Percentiles rank a stretch among this genome's conserved stretches.
These are phyloP conservation scores for Ramaria sp. DNA, from an alignment of 768 basidiomycete species.

Conservation along the genomic window DNA sequence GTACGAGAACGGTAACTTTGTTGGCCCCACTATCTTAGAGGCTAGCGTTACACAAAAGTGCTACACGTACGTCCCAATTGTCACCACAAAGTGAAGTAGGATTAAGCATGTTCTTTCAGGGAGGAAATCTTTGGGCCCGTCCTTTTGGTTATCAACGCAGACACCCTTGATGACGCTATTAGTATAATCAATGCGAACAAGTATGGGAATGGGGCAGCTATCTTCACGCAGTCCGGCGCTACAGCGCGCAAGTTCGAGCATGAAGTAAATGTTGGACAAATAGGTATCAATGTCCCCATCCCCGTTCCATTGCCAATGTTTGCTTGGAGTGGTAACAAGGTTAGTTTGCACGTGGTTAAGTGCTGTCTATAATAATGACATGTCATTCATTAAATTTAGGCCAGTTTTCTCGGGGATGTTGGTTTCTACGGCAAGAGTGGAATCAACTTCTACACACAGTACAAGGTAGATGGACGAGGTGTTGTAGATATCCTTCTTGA, in stretches of 20 bases:
- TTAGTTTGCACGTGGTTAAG: conserved; percentile 17
- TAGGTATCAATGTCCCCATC: conserved; percentile 90
- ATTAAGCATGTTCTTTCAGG: conserved; percentile 27
- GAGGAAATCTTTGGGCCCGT: conserved; percentile 96
- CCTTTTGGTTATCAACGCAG: conserved; percentile 62
- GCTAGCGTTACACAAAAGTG: conserved; percentile 75
- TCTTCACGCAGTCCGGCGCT: conserved; percentile 94
- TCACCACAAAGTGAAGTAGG: not conserved
- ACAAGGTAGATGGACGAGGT: conserved; percentile 41
- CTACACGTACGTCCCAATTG: conserved; percentile 54
- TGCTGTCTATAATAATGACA: too few species aligned
- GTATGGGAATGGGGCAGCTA: conserved; percentile 91
- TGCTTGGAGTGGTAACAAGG: conserved; percentile 93
- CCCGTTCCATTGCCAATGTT: conserved; percentile 91
- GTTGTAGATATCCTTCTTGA: not conserved
- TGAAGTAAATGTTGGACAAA: conserved; percentile 80
- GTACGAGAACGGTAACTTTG: conserved; percentile 86
- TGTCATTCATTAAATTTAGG: too few species aligned
- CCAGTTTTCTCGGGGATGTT: conserved; percentile 73
- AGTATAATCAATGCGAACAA: conserved; percentile 80
- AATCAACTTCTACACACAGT: conserved; percentile 92
- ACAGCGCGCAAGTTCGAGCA: conserved; percentile 90
- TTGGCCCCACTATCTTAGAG: conserved; percentile 87
- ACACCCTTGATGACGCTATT: conserved; percentile 84
- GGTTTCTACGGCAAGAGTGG: conserved; percentile 90